These are phyloP conservation scores for Amorphotheca resinae DNA, from an alignment of 495 filamentous ascomycete genomes.

Conservation along the genomic window DNA sequence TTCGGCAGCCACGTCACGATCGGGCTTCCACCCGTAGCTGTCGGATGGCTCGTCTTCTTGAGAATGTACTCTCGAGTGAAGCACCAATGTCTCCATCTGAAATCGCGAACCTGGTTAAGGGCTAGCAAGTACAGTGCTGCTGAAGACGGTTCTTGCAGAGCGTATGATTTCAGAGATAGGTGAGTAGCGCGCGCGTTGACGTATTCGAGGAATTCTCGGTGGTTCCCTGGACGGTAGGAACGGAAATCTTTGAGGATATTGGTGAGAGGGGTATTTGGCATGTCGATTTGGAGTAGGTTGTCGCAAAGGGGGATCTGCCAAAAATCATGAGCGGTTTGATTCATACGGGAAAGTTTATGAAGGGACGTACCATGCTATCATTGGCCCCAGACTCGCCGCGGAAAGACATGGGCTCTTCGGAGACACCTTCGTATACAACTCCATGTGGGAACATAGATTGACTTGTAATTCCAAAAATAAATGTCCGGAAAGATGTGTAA, in stretches of 20 bases:
- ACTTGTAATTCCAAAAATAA: constrained; percentile 84
- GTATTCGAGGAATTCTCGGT: constrained; percentile 68
- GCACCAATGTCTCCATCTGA: constrained; percentile 88
- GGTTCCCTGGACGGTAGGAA: constrained; percentile 70
- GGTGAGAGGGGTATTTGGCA: constrained; percentile 76
- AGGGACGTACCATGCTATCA: constrained; percentile 56
- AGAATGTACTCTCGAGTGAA: constrained; percentile 93
- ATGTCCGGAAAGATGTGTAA: constrained; percentile 78
- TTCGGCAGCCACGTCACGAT: constrained; percentile 51
- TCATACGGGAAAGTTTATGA: neutral
- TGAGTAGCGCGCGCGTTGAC: constrained; percentile 44
- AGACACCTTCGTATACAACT: constrained; percentile 74
- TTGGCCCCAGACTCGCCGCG: constrained; percentile 85
- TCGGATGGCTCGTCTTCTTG: constrained; percentile 67
- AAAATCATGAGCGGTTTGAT: constrained; percentile 2
- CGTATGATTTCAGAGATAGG: constrained; percentile 48
- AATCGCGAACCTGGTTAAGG: constrained; percentile 77
- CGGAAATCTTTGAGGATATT: constrained; percentile 78
- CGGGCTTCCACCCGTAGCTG: constrained; percentile 80
- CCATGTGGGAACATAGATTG: constrained; percentile 89
- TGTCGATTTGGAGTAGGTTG: constrained; percentile 63
- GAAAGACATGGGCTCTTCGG: constrained; percentile 58
- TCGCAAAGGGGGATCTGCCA: constrained; percentile 66
- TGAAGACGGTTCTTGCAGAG: constrained; percentile 29
- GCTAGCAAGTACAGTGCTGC: constrained; percentile 55